A percentile compares a stretch with the other conserved stretches of the same genome.
These are phyloP conservation scores for Geranium incanum DNA, from an alignment of 441 rosid genomes.

Conservation along the genomic window DNA sequence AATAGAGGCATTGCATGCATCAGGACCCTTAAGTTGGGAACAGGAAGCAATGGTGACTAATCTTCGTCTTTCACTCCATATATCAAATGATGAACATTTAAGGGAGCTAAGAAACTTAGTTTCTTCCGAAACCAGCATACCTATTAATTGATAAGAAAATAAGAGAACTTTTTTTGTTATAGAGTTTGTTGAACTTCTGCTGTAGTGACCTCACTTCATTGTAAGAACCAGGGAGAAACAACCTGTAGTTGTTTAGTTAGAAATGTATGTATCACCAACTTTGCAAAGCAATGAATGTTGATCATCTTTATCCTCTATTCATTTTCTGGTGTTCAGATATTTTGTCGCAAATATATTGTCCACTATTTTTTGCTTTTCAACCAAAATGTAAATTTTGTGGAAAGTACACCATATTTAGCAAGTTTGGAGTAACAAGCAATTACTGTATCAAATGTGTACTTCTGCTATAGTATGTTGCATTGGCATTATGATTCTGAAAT, in stretches of 20 bases:
- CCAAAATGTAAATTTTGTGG: not conserved
- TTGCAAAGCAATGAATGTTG: slow-evolving; percentile 20
- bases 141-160: slow-evolving; percentile 26
- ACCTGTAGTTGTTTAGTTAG: slow-evolving; percentile 22
- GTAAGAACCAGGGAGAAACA: too few species aligned
- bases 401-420: not conserved
- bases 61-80: slow-evolving; percentile 55
- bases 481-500: not conserved
- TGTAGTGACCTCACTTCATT: slow-evolving; percentile 14
- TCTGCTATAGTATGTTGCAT: not conserved
- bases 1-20: slow-evolving; percentile 55
- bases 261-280: slow-evolving; percentile 31
- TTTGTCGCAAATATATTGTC: not conserved
- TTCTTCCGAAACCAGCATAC: slow-evolving; percentile 33
- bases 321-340: slow-evolving; percentile 9
- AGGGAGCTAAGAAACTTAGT: slow-evolving; percentile 46
- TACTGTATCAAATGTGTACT: not conserved
- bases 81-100: slow-evolving; percentile 62
- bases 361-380: not conserved
- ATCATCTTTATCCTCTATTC: slow-evolving; percentile 12
- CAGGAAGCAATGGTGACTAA: slow-evolving; percentile 56
- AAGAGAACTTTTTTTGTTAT: slow-evolving; percentile 5
- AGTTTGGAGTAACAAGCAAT: too few species aligned
- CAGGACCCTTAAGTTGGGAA: slow-evolving; percentile 62
- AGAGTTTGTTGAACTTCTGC: slow-evolving; percentile 21